Evolutionary conservation across 78 protist genomes (phyloP), one percentile per base, ranked within the genome.

Genomic region (Protostelium mycophagum): DNA sequence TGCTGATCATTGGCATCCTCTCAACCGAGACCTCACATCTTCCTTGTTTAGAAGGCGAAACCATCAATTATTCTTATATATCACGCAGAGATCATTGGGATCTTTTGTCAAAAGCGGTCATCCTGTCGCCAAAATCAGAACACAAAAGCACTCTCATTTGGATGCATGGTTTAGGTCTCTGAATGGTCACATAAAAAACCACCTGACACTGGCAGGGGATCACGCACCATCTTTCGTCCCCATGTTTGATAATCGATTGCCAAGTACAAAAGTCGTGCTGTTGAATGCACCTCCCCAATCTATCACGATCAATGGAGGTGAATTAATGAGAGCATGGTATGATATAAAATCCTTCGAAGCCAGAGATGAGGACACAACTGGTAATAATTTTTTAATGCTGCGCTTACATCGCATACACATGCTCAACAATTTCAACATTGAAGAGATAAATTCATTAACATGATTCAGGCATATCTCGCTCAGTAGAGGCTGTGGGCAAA

Each of bases 231-330:
- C 73, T 51, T 51, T 51, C 5, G 73, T 25, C 31, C 5, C 16
- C 73, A 25, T 16, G 5, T 51, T 16, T 5, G 16, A 51, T 16
- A 51, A 51, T 51, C 16, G 31, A 16, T 51, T 51, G 73, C 73
- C 73, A 51, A 51, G 16, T 16, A 51, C 73, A 25, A 51, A 16
- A 51, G 73, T 88, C 28, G 35, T 38, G 36, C n/a, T 28, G n/a
- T 0, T 37, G 23, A 35, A 86, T n/a, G 88, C 88, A 84, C 94
- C 94, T 87, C 5, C 86, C 1, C 87, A 85, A 88, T 87, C 91
- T 86, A 91, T 92, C 1, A 73, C 94, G 29, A 16, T 88, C 35
- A 92, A 92, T 86, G 83, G 36, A 28, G 94, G 94, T 34, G 38
- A 29, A 23, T 63, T 28, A 63, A 89, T 88, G 91, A 38, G 37